Evolutionary conservation across 805 yeast genomes (phyloP), one percentile per base, ranked within the genome.

Genomic region (Brettanomyces naardenensis): DNA sequence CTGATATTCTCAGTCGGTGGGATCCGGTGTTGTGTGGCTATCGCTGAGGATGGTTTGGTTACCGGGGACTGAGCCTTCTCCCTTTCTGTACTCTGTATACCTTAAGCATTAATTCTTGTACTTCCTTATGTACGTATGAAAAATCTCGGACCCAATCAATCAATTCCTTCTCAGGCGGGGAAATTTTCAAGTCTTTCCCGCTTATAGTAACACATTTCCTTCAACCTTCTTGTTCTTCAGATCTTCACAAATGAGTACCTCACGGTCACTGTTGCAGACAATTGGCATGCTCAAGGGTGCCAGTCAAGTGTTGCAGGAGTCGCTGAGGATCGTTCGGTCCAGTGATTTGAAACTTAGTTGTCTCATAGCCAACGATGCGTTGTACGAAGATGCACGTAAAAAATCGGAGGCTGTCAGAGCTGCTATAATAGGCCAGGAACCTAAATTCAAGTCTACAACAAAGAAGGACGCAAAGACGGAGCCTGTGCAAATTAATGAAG

Each of bases 271-370:
- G 2, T 57, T 45, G 32, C 57, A 58, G 31, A 33, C 49, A 2
- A 51, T 48, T 27, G 42, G 46, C 19, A 42, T 61, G 9, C 47
- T 49, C 11, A 40, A 44, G 19, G 62, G 64, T 5, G 48, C 56
- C 15, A 22, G 48, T 19, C 52, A 49, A 26, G 62, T 61, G 3
- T 28, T 49, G 10, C 35, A 40, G n/a, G 56, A 54, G 33, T 36
- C 54, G 5, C 30, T 33, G 11, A 43, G 44, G 4, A 18, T 46
- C 1, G 35, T 44, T 1, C 38, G 45, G 5, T 28, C 42, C 10
- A 46, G 51, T 20, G 48, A 54, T 32, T 44, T 56, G 6, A n/a
- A 51, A 2, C 36, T 58, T 10, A 44, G 49, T 6, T 33, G 39
- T 17, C 15, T 56, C n/a, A 33, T 35, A 10, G 54, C 55, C 11